Evolutionary conservation across 2,329 filamentous ascomycete genomes (phyloP), one percentile per base, ranked within the genome.

Genomic region (Fusarium poae): DNA sequence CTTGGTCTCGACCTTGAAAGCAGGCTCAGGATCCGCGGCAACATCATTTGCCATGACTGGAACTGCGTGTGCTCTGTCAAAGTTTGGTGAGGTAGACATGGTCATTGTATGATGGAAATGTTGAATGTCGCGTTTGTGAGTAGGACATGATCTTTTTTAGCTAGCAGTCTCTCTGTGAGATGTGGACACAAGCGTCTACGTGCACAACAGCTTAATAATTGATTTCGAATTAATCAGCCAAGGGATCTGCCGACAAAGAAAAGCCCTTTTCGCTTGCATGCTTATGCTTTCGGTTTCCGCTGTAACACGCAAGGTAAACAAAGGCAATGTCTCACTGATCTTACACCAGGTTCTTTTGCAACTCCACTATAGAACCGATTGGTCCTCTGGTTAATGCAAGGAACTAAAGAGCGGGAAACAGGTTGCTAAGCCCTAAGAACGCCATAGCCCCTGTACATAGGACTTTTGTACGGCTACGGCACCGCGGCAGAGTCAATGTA

Each of bases 191-290:
- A n/a, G n/a, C n/a, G n/a, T n/a, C n/a, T n/a, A n/a, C n/a, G n/a
- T 20, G 20, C 25, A 35, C 30, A 30, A 7, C 10, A 5, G 51
- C 51, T 54, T 54, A 54, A 37, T 54, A 54, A 54, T 54, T 54
- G 40, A 37, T 46, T 45, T 46, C 5, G 13, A 54, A 54, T 54
- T 54, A 54, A 54, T 54, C 51, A 54, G 51, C 51, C 51, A 40
- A 45, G 23, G 18, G 4, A 29, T 46, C 40, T 54, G n/a, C 51
- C 40, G 51, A 54, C 35, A 37, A 46, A 45, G 40, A 54, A 37
- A 54, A 29, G 40, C 5, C 40, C 40, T 44, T 37, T 54, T 54
- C 30, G 51, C 23, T 45, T 54, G 30, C 40, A 54, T 54, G 23
- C 9, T 54, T 8, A 44, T 45, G 40, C 20, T 43, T 53, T 5